phyloP scores from a whole-genome alignment of 805 yeast species.

The Saturnispora dispora region DNA sequence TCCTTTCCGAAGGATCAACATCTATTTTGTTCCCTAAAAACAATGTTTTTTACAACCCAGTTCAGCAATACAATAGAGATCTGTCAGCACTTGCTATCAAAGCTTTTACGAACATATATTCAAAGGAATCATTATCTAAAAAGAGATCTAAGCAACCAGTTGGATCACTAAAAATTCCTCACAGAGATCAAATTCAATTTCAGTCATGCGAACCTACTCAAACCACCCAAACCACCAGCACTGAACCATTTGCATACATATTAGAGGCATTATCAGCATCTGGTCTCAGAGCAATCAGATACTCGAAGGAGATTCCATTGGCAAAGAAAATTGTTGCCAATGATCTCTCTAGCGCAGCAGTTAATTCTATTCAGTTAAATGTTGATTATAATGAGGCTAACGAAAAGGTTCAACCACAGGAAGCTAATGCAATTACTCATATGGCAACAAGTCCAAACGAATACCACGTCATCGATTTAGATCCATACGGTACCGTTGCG shows the following conservation, averaged over 20 bases:
- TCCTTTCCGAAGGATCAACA: conserved; percentile 70
- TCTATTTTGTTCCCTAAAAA: conserved; percentile 72
- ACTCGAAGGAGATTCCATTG: conserved; percentile 82
- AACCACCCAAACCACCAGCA: conserved; percentile 7
- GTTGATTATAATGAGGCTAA: conserved; percentile 55
- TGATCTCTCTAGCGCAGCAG: conserved; percentile 82
- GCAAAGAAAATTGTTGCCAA: conserved; percentile 75
- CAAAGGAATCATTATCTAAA: conserved; percentile 28
- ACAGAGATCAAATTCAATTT: conserved; percentile 11
- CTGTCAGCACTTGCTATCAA: conserved; percentile 74
- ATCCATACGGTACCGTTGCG: conserved; percentile 96
- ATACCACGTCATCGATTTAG: conserved; percentile 86
- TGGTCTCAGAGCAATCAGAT: conserved; percentile 88
- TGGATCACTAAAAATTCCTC: conserved; percentile 13
- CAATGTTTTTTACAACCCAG: conserved; percentile 91
- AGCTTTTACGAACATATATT: conserved; percentile 70
- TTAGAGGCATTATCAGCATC: conserved; percentile 92
- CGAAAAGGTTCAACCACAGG: conserved; percentile 51
- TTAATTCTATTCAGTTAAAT: conserved; percentile 65
- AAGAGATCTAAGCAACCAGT: conserved; percentile 20
- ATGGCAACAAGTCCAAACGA: conserved; percentile 49
- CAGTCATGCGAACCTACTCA: conserved; percentile 13
- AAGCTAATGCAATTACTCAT: conserved; percentile 84
- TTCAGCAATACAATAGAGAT: conserved; percentile 95
- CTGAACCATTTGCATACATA: conserved; percentile 48